Evolutionary conservation across 768 basidiomycete genomes (phyloP), one percentile per base, ranked within the genome.

Genomic region (Kwoniella newhampshirensis): DNA sequence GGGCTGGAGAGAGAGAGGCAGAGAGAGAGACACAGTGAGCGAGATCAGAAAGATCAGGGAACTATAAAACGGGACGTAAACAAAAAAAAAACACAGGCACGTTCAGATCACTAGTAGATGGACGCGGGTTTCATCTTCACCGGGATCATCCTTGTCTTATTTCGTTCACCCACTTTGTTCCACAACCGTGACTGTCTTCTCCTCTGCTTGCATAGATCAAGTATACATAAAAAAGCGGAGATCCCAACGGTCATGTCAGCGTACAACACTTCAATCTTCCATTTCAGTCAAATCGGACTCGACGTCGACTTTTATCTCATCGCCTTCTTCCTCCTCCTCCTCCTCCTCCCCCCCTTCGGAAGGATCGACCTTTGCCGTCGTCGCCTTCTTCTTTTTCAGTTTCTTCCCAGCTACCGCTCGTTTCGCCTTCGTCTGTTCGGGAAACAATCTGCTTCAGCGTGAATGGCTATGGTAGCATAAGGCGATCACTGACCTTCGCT

Each of bases 351-450:
- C 49, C 37, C n/a, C n/a, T n/a, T n/a, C n/a, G n/a, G n/a, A n/a
- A n/a, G 42, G 4, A 37, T 37, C 25, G 23, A 32, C 32, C 53
- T 39, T 54, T 6, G 20, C 17, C 44, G 45, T 55, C 39, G 35
- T 9, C 42, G 55, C 54, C 37, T 44, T 50, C 41, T 49, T 45
- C 32, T 55, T 61, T 35, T 20, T 46, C 45, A 59, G 60, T 46
- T 60, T 65, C 32, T 55, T 57, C n/a, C 44, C 47, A 1, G 49
- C 28, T 2, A 66, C 66, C 2, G 63, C 69, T 21, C 61, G 65
- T 23, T 66, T 68, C 13, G 69, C 69, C 46, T 71, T 71, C 4
- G 66, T 71, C 69, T 71, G 36, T 7, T n/a, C 1, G 17, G 15
- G 41, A 9, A 57, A 47, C 44, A 15, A 25, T 20, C 23, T 20